phyloP scores from a whole-genome alignment of 2,329 filamentous ascomycete genomes.

The Botryotinia calthae region DNA sequence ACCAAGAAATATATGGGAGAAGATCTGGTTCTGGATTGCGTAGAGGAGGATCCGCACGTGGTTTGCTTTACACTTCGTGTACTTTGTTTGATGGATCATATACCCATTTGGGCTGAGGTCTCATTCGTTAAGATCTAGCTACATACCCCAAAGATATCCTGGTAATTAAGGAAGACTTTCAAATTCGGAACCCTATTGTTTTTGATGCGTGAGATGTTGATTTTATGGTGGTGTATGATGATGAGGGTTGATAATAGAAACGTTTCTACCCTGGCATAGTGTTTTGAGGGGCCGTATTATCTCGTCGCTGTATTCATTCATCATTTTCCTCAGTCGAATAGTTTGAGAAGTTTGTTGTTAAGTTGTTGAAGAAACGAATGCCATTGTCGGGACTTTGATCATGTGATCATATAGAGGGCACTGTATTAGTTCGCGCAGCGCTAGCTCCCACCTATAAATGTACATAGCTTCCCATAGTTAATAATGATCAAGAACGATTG shows the following conservation, averaged over 20 bases:
- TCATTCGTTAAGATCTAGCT: neutral
- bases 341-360: neutral
- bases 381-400: no score
- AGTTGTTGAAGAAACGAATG: neutral
- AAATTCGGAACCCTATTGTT: neutral
- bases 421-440: no score
- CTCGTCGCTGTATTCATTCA: neutral
- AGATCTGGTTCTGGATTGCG: conserved; percentile 48
- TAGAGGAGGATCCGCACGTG: conserved; percentile 28
- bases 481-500: no score
- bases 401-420: no score
- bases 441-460: no score
- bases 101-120: neutral
- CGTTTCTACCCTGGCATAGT: neutral
- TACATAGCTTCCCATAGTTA: no score
- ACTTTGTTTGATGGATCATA: conserved; percentile 11
- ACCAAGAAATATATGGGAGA: conserved; percentile 45
- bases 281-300: neutral
- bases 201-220: neutral
- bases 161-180: conserved; percentile 1
- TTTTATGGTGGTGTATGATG: neutral
- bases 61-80: neutral
- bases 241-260: neutral
- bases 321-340: neutral
- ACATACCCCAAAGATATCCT: conserved; percentile 7